Evolutionary conservation across 2,329 filamentous ascomycete genomes (phyloP), one percentile per base, ranked within the genome.

Genomic region (Stachybotrys chartarum): DNA sequence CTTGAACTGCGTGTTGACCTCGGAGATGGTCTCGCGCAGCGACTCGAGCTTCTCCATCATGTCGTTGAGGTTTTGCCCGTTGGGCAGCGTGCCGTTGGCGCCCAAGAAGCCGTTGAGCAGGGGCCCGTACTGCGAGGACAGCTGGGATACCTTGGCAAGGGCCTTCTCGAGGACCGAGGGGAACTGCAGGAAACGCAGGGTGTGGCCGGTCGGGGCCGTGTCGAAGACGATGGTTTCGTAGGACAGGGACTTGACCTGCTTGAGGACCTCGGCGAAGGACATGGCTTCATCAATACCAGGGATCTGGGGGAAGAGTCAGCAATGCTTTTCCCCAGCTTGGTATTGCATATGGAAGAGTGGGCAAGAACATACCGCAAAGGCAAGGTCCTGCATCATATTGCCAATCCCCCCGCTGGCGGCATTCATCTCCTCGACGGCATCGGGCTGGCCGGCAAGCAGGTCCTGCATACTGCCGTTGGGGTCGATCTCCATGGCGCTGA

Each of bases 161-260:
- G 93, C 94, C 76, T 99, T 99, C 76, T 99, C 94, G 69, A 99
- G 89, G 56, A 97, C 92, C 10, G 91, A 94, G 16, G 94, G 94
- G 77, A 99, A 99, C 71, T 99, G 94, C 57, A 99, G 84, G 82
- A 99, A 99, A 66, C 94, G 93, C 58, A 99, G 86, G 1, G 94
- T 99, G 81, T 99, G 94, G 63, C 94, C 94, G 16, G 94, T 99
- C 16, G 94, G 94, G 4, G 94, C 94, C 39, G 94, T 99, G 74
- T 99, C 94, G 82, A 99, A 99, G 73, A 99, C 90, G 76, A 99
- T 97, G 67, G 93, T 91, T 73, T 97, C 94, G 82, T 99, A 99
- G 52, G 91, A 96, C 70, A 97, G 88, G 46, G 91, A 96, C 77
- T 97, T 97, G 77, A 99, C 94, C 75, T 99, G 94, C 76, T 99